These are phyloP conservation scores for Calonectria pteridis DNA, from an alignment of 2,329 filamentous ascomycete genomes.

Conservation along the genomic window DNA sequence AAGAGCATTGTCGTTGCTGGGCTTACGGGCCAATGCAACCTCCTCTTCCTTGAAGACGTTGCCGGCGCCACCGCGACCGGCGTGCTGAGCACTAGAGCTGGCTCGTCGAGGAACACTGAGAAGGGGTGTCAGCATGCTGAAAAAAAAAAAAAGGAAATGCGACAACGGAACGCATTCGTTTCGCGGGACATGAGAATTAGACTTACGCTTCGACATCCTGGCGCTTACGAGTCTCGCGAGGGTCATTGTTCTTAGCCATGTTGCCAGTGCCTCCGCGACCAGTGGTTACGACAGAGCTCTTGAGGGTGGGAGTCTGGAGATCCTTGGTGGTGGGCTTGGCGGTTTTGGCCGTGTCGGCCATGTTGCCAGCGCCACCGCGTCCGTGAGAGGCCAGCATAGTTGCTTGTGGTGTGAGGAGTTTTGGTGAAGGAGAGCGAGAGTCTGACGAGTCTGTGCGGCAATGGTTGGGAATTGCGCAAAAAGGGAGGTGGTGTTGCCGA, in stretches of 20 bases:
- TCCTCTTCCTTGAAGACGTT: slow-evolving; percentile 72
- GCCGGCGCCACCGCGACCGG: slow-evolving; percentile 81
- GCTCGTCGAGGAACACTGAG: slow-evolving; percentile 66
- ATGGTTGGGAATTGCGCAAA: not conserved
- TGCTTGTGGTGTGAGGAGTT: slow-evolving; percentile 23
- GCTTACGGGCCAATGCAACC: slow-evolving; percentile 46
- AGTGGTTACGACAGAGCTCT: slow-evolving; percentile 86
- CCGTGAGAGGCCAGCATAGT: slow-evolving; percentile 73
- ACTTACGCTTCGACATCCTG: slow-evolving; percentile 85
- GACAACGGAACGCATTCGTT: not conserved
- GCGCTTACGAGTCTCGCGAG: slow-evolving; percentile 78
- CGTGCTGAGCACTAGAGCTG: slow-evolving; percentile 71
- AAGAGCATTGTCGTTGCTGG: slow-evolving; percentile 49
- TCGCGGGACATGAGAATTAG: not conserved
- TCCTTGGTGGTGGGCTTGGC: slow-evolving; percentile 70
- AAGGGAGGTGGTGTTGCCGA: not conserved
- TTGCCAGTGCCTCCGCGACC: slow-evolving; percentile 91
- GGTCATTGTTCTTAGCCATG: slow-evolving; percentile 82
- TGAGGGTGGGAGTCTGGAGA: slow-evolving; percentile 85
- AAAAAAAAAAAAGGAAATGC: not conserved
- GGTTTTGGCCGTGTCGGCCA: slow-evolving; percentile 66
- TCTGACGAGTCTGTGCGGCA: not conserved
- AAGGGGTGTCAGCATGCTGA: slow-evolving; percentile 21
- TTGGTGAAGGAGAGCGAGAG: not conserved
- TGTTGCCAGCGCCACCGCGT: slow-evolving; percentile 84